phyloP scores from a whole-genome alignment of 768 basidiomycete species.

The Amanita pseudoporphyria region DNA sequence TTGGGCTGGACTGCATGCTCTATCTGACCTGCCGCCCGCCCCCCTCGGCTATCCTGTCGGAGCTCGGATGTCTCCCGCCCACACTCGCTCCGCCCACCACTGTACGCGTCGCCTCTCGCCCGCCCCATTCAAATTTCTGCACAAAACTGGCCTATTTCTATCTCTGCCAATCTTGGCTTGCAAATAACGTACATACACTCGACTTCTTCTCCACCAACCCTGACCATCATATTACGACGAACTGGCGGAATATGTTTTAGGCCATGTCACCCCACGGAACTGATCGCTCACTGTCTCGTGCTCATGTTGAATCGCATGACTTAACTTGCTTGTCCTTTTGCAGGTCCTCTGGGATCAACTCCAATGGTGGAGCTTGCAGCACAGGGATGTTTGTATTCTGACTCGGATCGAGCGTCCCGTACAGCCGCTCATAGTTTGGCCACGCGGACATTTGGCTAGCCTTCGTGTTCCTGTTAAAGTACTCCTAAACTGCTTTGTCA shows the following conservation, averaged over 20 bases:
- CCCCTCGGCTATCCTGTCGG: slow-evolving; percentile 13
- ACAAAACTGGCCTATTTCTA: slow-evolving; percentile 57
- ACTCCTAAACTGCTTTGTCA: slow-evolving; percentile 15
- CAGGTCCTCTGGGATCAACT: slow-evolving; percentile 27
- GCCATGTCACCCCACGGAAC: neutral
- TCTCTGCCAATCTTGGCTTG: slow-evolving; percentile 44
- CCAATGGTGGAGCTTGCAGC: slow-evolving; percentile 32
- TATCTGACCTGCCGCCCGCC: slow-evolving; percentile 9
- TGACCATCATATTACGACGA: slow-evolving; percentile 52
- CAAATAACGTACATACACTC: slow-evolving; percentile 37
- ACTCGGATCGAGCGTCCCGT: slow-evolving; percentile 21
- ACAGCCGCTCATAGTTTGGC: slow-evolving; percentile 35
- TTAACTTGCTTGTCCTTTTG: slow-evolving; percentile 15
- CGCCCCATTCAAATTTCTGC: slow-evolving; percentile 52
- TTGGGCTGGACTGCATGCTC: slow-evolving; percentile 52
- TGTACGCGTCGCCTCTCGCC: slow-evolving; percentile 33
- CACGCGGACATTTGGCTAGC: slow-evolving; percentile 31
- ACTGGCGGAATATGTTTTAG: slow-evolving; percentile 14
- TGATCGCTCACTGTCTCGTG: slow-evolving; percentile 19
- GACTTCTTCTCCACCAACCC: slow-evolving; percentile 21
- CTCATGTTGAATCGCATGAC: slow-evolving; percentile 16
- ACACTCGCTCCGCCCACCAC: slow-evolving; percentile 42
- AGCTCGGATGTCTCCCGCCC: slow-evolving; percentile 15
- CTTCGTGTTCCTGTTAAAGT: slow-evolving; percentile 30
- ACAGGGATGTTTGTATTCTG: slow-evolving; percentile 22